Evolutionary conservation across 306 rosid genomes (phyloP), one percentile per base, ranked within the genome.

Genomic region (Castanea sativa): DNA sequence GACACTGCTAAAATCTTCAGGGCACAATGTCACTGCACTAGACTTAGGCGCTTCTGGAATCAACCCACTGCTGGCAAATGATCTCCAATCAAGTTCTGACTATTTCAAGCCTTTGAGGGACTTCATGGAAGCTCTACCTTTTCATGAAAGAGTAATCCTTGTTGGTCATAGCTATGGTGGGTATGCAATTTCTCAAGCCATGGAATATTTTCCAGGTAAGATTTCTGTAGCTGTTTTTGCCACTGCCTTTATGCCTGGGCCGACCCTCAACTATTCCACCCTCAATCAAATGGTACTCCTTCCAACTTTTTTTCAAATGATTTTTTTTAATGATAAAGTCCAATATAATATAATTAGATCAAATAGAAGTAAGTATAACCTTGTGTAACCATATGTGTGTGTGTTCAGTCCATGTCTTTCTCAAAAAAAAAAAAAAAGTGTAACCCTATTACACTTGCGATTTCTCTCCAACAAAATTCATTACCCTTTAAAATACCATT

Each of bases 181-280:
- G 27, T 25, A 25, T 25, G 27, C 27, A 25, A 25, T 25, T 25
- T 25, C 27, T 25, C 27, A 25, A 25, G 27, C 27, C 27, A 25
- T 25, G 27, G 27, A 25, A 25, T 25, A 25, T 25, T 25, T 25
- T 25, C 80, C 83, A 1, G 27, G n/a, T 15, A 83, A 79, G 71
- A 63, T 89, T 5, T 64, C 80, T 43, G 82, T 79, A 5, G 88
- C 82, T 52, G 75, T 87, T 35, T 89, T 85, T 43, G 71, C 85
- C 71, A 63, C 86, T 68, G 88, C 91, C 18, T 59, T 23, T 2
- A 83, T 85, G 87, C 84, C 89, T 63, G 89, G 88, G 13, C 92
- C 85, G 4, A 6, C 80, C 49, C 78, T 81, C 55, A 79, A 80
- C 75, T 55, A 67, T 43, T 78, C 83, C 76, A 52, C 61, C 41